Percentiles rank a stretch among this genome's conserved stretches.
These are phyloP conservation scores for Acanthamoeba castellanii DNA, from an alignment of 208 protist species.

Conservation along the genomic window DNA sequence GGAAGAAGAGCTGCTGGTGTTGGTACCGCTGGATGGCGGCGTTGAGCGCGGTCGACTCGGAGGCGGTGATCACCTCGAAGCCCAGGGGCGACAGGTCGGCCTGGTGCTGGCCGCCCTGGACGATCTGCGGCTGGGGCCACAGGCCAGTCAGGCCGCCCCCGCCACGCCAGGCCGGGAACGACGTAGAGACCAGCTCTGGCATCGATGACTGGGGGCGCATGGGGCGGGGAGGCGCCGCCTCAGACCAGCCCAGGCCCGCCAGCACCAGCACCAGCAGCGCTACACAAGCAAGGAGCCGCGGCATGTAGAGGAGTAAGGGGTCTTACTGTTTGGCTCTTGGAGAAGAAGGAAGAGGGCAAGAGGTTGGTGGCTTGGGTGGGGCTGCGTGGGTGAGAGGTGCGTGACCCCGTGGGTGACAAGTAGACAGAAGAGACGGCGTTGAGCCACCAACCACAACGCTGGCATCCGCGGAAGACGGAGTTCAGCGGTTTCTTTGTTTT, in stretches of 20 bases:
- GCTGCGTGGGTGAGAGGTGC: too few species aligned
- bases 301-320: too few species aligned
- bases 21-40: constrained; percentile 3
- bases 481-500: too few species aligned
- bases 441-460: too few species aligned
- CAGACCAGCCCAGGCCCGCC: background rate
- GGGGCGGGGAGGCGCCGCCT: background rate
- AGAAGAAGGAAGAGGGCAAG: too few species aligned
- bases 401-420: too few species aligned
- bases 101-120: background rate
- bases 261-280: background rate
- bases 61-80: background rate
- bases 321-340: too few species aligned
- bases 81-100: background rate
- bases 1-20: constrained; percentile 1
- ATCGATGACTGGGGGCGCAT: background rate
- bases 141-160: constrained; percentile 2
- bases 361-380: too few species aligned
- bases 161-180: background rate
- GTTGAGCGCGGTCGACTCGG: constrained; percentile 6
- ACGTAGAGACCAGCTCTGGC: background rate
- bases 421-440: too few species aligned
- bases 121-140: constrained; percentile 28
- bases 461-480: too few species aligned
- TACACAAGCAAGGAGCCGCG: background rate